These are phyloP conservation scores for Microthlaspi erraticum DNA, from an alignment of 345 rosid species.

Conservation along the genomic window DNA sequence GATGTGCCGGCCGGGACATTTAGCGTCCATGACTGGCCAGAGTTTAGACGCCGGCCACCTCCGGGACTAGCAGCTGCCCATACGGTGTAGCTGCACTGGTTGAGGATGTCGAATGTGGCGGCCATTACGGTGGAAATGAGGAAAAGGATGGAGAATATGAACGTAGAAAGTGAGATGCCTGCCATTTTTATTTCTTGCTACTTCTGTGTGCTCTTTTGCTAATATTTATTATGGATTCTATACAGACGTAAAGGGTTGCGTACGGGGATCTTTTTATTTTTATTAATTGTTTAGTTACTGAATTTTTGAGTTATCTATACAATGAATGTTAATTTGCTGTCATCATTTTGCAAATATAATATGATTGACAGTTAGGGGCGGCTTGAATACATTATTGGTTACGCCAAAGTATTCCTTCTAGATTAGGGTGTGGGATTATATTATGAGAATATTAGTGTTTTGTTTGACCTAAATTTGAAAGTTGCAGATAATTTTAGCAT, in stretches of 20 bases:
- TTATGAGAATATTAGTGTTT: too few species aligned
- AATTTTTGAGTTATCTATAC: constrained; percentile 12
- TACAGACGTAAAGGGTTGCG: constrained; percentile 23
- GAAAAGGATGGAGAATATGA: constrained; percentile 25
- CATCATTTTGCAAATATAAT: constrained; percentile 4
- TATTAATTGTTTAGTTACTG: not conserved
- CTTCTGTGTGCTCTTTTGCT: constrained; percentile 13
- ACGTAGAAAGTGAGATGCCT: constrained; percentile 19
- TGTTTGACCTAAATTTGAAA: too few species aligned
- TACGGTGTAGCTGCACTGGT: constrained; percentile 50
- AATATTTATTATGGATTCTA: constrained; percentile 5
- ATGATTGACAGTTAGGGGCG: constrained; percentile 28
- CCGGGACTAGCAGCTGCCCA: constrained; percentile 63
- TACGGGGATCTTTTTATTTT: constrained; percentile 10
- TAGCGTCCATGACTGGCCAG: constrained; percentile 39
- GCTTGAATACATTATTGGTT: constrained; percentile 33
- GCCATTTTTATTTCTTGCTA: constrained; percentile 23
- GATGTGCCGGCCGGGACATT: constrained; percentile 38
- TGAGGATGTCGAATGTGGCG: constrained; percentile 49
- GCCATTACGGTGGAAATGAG: constrained; percentile 38
- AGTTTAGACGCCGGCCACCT: constrained; percentile 40
- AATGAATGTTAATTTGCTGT: constrained; percentile 24
- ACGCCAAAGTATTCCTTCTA: constrained; percentile 18
- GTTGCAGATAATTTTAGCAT: too few species aligned
- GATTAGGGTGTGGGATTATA: constrained; percentile 14